Base-by-base conservation (phyloP, 768 basidiomycete genomes). In the Calvatia gigantea region DNA sequence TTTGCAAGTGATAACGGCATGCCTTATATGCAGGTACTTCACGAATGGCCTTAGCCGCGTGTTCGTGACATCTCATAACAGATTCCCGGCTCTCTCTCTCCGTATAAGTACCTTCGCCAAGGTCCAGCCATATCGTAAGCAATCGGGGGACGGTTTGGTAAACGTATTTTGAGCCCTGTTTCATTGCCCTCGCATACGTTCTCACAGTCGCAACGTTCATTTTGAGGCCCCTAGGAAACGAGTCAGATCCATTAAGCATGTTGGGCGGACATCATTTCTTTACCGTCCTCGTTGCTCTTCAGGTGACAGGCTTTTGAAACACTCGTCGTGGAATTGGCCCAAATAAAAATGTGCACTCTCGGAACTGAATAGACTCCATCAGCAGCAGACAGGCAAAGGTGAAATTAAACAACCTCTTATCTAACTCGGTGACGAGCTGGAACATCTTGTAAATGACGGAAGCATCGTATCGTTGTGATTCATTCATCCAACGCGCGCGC, bases 121-220 rank as follows among this genome's bases (percentile, higher is more conserved):
- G 68, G 67, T 97, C 94, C 47, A 98, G 73, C 94, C 95, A 99
- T 28, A 99, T 82, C 0, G 94, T 98, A 7, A 99, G 78, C 59
- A 98, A 77, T 37, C 97, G 85, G 0, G 97, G 95, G 58, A 99
- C 84, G 0, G 94, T 93, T 67, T 96, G 96, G 68, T 96, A 98
- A 21, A 96, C 87, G 67, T 89, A 97, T 75, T 99, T 99, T 33
- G 94, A 92, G 15, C 97, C 97, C 64, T 78, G 73, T 63, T 76
- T 75, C 43, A 95, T 84, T 1, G 94, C 88, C 58, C 77, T 82
- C 2, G 79, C 75, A 59, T 87, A 96, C 60, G 80, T 74, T 64
- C 77, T 77, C 63, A 94, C 70, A 17, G 89, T 87, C 51, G 81
- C 78, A 5, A 78, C 59, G 62, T 83, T 83, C 86, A 91, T 85